A percentile compares a stretch with the other conserved stretches of the same genome.
Evolutionary conservation across 306 rosid genomes (phyloP).

Genomic region (Trichosanthes cucumerina): DNA sequence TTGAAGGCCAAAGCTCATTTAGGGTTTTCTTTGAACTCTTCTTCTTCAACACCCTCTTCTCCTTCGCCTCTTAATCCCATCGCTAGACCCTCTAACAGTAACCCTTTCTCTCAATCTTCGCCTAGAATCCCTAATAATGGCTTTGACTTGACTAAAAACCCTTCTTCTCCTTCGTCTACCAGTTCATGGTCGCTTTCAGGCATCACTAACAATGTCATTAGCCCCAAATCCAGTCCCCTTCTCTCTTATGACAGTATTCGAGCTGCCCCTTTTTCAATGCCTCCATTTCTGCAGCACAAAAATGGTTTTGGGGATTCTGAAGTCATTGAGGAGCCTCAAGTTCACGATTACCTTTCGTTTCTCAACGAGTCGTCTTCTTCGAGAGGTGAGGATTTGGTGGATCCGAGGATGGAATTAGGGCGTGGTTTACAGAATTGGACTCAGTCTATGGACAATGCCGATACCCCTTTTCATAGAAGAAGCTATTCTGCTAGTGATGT

Average conservation of each 20-base stretch:
- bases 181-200: slow-evolving; percentile 46
- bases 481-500: slow-evolving; percentile 82
- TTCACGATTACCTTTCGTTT: slow-evolving; percentile 64
- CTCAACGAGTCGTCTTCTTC: slow-evolving; percentile 45
- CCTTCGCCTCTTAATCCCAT: slow-evolving; percentile 54
- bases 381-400: slow-evolving; percentile 47
- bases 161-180: slow-evolving; percentile 44
- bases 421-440: slow-evolving; percentile 46
- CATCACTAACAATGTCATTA: slow-evolving; percentile 46
- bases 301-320: slow-evolving; percentile 28
- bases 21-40: slow-evolving; percentile 25
- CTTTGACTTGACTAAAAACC: slow-evolving; percentile 42
- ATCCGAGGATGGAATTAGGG: slow-evolving; percentile 42
- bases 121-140: slow-evolving; percentile 32
- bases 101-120: slow-evolving; percentile 52
- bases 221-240: slow-evolving; percentile 61
- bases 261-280: slow-evolving; percentile 25
- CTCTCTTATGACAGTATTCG: slow-evolving; percentile 51
- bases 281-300: slow-evolving; percentile 23
- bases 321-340: slow-evolving; percentile 59
- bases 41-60: slow-evolving; percentile 23
- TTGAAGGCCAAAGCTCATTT: slow-evolving; percentile 52
- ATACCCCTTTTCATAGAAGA: slow-evolving; percentile 57
- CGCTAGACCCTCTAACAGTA: slow-evolving; percentile 34
- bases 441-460: slow-evolving; percentile 48